Evolutionary conservation across 2,329 filamentous ascomycete genomes (phyloP).

Genomic region (Camillea tinctor): DNA sequence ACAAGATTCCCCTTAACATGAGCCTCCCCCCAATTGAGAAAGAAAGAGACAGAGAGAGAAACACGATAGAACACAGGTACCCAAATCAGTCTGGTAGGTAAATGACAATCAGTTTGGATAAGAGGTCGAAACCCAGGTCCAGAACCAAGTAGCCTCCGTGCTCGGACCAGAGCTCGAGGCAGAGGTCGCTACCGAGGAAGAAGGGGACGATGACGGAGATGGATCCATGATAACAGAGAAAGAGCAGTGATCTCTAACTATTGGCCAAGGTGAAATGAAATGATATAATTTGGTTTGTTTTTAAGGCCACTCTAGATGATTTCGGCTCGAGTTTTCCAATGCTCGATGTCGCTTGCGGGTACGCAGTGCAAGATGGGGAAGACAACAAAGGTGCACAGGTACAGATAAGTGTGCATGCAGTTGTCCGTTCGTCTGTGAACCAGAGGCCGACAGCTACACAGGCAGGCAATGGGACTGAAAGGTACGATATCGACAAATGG

Average conservation of each 20-base stretch:
- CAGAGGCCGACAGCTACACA: background rate
- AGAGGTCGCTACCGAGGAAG: background rate
- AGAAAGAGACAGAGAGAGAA: no score
- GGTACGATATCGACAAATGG: background rate
- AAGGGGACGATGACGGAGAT: background rate
- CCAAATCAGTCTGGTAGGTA: background rate
- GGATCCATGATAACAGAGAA: background rate
- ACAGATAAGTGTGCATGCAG: background rate
- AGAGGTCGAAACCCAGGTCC: slow-evolving; percentile 23
- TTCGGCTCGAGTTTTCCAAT: no score
- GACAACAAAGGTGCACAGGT: background rate
- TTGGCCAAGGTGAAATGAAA: background rate
- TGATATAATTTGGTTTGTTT: no score
- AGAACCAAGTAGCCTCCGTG: slow-evolving; percentile 19
- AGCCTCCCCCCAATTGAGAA: no score
- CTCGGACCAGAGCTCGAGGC: slow-evolving; percentile 12
- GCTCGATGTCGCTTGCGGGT: background rate
- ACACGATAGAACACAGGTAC: background rate
- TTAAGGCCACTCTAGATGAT: no score
- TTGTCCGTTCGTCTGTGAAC: background rate
- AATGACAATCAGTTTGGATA: slow-evolving; percentile 14
- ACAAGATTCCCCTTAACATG: no score
- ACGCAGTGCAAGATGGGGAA: background rate
- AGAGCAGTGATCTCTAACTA: background rate
- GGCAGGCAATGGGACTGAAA: background rate